Base-by-base conservation (phyloP, 1,284 basidiomycete species). In the Cryptococcus sp. region DNA sequence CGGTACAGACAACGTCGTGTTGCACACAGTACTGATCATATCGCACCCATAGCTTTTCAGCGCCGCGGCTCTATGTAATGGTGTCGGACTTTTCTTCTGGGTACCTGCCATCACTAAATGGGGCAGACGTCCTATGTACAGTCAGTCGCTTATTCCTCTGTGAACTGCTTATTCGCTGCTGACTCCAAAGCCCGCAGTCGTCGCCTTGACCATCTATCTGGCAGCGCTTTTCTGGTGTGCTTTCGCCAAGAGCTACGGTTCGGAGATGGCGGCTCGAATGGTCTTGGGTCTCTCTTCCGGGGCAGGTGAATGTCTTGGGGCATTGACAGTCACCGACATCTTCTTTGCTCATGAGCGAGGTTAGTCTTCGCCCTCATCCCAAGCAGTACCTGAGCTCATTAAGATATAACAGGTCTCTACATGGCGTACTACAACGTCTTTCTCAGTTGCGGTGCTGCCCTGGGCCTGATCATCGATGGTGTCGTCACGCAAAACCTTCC, bases 391-490 rank as follows among this genome's bases (percentile, higher is more conserved):
- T 25, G 25, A 25, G 25, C 25, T 5, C 42, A 19, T 20, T 4
- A 20, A n/a, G 6, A n/a, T n/a, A n/a, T n/a, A 15, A 19, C 11
- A 45, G 42, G 42, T 45, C 13, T 45, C 3, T 45, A 45, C 42
- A 45, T 45, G 42, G 42, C 42, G 11, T 45, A 45, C 42, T 45
- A 45, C 42, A 45, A 45, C 42, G 42, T 45, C 42, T 45, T 45
- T n/a, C 22, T 45, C n/a, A 45, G 42, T 45, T 45, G 42, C 22
- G 42, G 42, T 10, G 42, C 42, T 19, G 42, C 42, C 5, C 6
- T 45, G 3, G 42, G 42, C 42, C 11, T 45, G n/a, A 45, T 45
- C 42, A 45, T 45, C 15, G 42, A 45, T n/a, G 42, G 42, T 11
- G 10, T 13, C 3, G 13, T 45, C 42, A 45, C 42, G 4, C 42